Evolutionary conservation across 352 stramenopile species (phyloP), one percentile per base, ranked within the genome.

Genomic region (Phytophthora palmivora): DNA sequence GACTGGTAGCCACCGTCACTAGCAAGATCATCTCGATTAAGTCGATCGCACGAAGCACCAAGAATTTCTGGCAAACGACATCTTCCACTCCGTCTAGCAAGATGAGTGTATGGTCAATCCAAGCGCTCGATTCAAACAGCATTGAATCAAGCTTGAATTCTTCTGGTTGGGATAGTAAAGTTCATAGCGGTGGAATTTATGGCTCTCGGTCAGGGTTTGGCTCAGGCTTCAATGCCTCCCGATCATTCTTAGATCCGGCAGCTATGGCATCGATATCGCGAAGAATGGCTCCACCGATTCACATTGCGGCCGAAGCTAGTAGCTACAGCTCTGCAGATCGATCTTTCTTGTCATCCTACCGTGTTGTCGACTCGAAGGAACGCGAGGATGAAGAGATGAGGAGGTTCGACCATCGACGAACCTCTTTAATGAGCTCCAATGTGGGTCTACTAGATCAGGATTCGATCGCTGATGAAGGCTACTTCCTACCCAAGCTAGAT

Each of bases 1-100:
- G 49, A 53, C 12, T 54, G 26, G 58, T 75, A 34, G 60, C 63
- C 12, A 41, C 39, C 19, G 46, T 60, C 14, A 63, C 28, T 24
- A 70, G 49, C 46, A 89, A 89, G 43, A 67, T 89, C 39, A 85
- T 89, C 43, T 89, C 80, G 3, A 81, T 89, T 50, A 82, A 80
- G 51, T 72, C 78, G 6, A 74, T 89, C 4, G 34, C 55, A n/a
- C 49, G 58, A 16, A 67, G 63, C 22, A 65, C 58, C 22, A 76
- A 61, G 14, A 63, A 46, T 19, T 42, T 68, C 8, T 76, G 62
- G 67, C 67, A 70, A 28, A 12, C 55, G 7, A 36, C 21, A 3
- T 21, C 60, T 5, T 66, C 47, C 6, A 48, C 39, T 6, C 37
- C 34, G 14, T 63, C 58, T 43, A 63, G 41, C 16, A 67, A 41